phyloP scores from a whole-genome alignment of 306 rosid species.

The Quercus parvula region DNA sequence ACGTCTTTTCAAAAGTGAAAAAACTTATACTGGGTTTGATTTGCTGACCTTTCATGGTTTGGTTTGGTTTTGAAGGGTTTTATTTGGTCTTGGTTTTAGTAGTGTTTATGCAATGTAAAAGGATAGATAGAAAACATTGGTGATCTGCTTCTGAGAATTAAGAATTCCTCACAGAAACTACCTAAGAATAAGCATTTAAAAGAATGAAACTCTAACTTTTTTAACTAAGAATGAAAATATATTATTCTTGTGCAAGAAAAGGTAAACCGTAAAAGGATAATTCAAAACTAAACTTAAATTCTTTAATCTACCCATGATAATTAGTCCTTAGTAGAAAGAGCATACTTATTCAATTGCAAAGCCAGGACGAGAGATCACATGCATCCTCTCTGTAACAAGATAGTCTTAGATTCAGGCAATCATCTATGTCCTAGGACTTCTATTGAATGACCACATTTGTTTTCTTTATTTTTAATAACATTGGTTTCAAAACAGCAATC shows the following conservation, averaged over 20 bases:
- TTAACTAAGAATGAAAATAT: no score
- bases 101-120: background rate
- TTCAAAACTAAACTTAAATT: no score
- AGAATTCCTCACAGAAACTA: background rate
- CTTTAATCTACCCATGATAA: no score
- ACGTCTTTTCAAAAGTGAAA: no score
- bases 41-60: no score
- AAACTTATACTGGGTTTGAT: no score
- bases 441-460: background rate
- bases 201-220: no score
- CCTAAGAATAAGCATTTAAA: background rate
- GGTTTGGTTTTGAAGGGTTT: no score
- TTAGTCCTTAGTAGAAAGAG: background rate
- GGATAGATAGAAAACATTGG: background rate
- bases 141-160: background rate
- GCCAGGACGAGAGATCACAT: constrained; percentile 5
- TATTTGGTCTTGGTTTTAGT: no score
- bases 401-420: background rate
- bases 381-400: background rate
- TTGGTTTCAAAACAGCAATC: background rate
- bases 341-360: background rate
- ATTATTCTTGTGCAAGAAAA: no score
- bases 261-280: no score
- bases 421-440: background rate
- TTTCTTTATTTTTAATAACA: background rate